Percentiles rank a stretch among this genome's conserved stretches.
phyloP scores from a whole-genome alignment of 2,329 filamentous ascomycete species.

The Colletotrichum australisinense region DNA sequence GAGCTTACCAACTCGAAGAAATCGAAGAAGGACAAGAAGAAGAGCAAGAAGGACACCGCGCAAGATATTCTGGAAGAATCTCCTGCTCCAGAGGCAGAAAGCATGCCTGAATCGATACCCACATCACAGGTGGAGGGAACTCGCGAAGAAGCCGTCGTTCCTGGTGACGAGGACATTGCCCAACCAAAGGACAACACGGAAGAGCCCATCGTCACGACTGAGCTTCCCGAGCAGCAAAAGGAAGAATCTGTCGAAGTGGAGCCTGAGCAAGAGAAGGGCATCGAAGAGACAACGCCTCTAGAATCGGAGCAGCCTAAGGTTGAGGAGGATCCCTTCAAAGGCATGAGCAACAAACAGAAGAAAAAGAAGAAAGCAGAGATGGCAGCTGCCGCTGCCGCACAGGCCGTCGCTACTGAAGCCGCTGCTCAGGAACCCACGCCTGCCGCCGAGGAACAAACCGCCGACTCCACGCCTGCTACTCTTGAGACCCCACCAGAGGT shows the following conservation, averaged over 20 bases:
- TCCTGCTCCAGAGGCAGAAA: background rate
- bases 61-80: background rate
- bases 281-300: background rate
- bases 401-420: background rate
- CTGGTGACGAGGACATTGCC: background rate
- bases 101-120: background rate
- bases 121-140: background rate
- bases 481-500: background rate
- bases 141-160: background rate
- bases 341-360: background rate
- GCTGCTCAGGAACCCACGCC: background rate
- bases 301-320: background rate
- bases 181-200: background rate
- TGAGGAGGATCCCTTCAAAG: background rate
- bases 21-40: slow-evolving; percentile 39
- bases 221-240: background rate
- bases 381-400: background rate
- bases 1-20: slow-evolving; percentile 1
- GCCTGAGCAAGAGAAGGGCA: background rate
- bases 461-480: background rate
- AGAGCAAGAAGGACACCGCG: slow-evolving; percentile 10
- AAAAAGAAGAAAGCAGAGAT: slow-evolving; percentile 1
- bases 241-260: background rate
- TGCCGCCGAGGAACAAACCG: background rate
- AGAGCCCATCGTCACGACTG: background rate